phyloP scores from a whole-genome alignment of 1,284 basidiomycete genomes.

The Sparassis latifolia region DNA sequence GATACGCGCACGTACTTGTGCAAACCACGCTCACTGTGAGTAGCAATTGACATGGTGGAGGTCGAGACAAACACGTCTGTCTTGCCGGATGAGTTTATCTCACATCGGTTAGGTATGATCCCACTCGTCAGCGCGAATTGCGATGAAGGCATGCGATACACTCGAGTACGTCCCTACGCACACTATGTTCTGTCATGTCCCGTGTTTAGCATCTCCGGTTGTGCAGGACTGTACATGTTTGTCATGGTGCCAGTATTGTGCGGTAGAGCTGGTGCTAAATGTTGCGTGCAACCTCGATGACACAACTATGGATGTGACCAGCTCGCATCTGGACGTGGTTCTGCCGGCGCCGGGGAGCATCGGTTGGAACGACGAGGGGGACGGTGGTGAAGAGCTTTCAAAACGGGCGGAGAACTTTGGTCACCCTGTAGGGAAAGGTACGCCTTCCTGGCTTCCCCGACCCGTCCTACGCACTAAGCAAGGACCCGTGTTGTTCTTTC shows the following conservation, averaged over 20 bases:
- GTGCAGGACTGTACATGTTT: conserved; percentile 81
- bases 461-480: background rate
- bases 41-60: conserved; percentile 96
- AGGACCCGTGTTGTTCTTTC: background rate
- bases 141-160: conserved; percentile 80
- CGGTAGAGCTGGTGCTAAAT: conserved; percentile 70
- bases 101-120: conserved; percentile 92
- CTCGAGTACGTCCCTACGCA: conserved; percentile 45
- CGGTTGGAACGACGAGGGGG: conserved; percentile 32
- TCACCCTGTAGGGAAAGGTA: conserved; percentile 82
- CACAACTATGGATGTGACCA: conserved; percentile 77
- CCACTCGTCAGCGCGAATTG: conserved; percentile 84
- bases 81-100: conserved; percentile 95
- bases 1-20: background rate
- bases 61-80: conserved; percentile 91
- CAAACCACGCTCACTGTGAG: background rate
- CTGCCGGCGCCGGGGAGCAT: conserved; percentile 8
- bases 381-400: conserved; percentile 60
- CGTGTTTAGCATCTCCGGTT: too few relatives aligned
- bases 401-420: conserved; percentile 79
- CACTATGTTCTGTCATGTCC: background rate
- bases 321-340: conserved; percentile 64
- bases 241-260: conserved; percentile 74
- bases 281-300: conserved; percentile 59
- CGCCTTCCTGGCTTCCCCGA: conserved; percentile 14